These are phyloP conservation scores for Penicillium atrosanguineum DNA, from an alignment of 495 filamentous ascomycete species.

Conservation along the genomic window DNA sequence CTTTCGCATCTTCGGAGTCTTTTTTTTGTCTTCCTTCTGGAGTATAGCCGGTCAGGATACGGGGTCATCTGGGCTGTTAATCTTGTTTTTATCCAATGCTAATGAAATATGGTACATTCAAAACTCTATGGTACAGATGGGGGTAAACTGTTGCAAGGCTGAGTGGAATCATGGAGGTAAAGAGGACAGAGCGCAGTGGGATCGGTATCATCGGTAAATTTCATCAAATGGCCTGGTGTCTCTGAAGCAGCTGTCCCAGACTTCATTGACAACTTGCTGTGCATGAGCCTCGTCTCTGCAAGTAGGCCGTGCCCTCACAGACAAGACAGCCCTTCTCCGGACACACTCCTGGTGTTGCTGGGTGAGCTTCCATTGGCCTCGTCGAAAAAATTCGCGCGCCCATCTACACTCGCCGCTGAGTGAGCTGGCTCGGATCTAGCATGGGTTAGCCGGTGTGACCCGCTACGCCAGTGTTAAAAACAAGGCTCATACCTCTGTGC, in stretches of 20 bases:
- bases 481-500: constrained; percentile 71
- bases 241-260: constrained; percentile 94
- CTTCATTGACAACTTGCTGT: constrained; percentile 84
- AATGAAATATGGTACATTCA: constrained; percentile 30
- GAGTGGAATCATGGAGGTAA: constrained; percentile 10
- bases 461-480: background rate
- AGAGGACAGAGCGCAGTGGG: constrained; percentile 1
- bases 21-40: constrained; percentile 10
- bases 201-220: constrained; percentile 72
- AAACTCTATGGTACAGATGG: constrained; percentile 24
- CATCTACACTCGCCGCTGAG: constrained; percentile 93
- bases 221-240: constrained; percentile 96
- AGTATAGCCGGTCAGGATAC: constrained; percentile 20
- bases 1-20: constrained; percentile 22
- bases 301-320: constrained; percentile 67
- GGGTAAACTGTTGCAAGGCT: constrained; percentile 1
- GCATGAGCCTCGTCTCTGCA: constrained; percentile 89
- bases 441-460: background rate
- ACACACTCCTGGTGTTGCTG: constrained; percentile 95
- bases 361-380: constrained; percentile 82
- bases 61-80: constrained; percentile 22
- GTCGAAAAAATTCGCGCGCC: constrained; percentile 76
- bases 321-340: constrained; percentile 70
- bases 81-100: constrained; percentile 13
- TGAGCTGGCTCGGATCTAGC: constrained; percentile 84